Evolutionary conservation across 441 rosid genomes (phyloP), one percentile per base, ranked within the genome.

Genomic region (Adansonia gregorii): DNA sequence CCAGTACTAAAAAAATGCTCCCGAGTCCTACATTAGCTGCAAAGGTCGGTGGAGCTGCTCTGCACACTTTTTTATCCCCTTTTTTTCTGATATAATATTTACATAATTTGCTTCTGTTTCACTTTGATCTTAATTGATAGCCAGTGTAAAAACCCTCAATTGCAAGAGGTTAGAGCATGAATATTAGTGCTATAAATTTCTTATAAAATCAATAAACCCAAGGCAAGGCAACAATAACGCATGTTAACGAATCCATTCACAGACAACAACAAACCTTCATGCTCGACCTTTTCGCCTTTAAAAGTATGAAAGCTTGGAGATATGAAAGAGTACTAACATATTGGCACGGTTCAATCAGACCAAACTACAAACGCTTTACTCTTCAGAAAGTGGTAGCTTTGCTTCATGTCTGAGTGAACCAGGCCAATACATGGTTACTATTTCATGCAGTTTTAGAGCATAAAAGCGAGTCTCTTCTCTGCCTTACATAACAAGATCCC

Each of bases 281-380:
- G 55, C 2, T 46, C 2, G 17, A 72, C 56, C 15, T 31, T 55
- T 43, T 39, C 5, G 66, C 2, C 8, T 19, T 19, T 35, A 12
- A 4, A 43, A 55, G 19, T 7, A 45, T 73, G 27, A 12, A 56
- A 59, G 31, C 22, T 67, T 31, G 71, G 65, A 64, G 64, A 51
- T 63, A 76, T 73, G 84, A 82, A 85, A 85, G 55, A 79, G 83
- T 61, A 79, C 79, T 79, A 68, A 81, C 86, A 85, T 87, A 87
- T 87, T 87, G 90, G 86, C 90, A 81, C 90, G 88, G 90, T 87
- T 87, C 90, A 87, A 87, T 87, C 90, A 87, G 74, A 85, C 72
- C 31, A 64, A 75, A 41, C 39, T 31, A 31, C 4, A 31, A 31
- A 31, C 39, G 39, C 39, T 2, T 2, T 31, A 75, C 22, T 27